Evolutionary conservation across 2,329 filamentous ascomycete species (phyloP).

Genomic region (Microcyclospora tardicrescens): DNA sequence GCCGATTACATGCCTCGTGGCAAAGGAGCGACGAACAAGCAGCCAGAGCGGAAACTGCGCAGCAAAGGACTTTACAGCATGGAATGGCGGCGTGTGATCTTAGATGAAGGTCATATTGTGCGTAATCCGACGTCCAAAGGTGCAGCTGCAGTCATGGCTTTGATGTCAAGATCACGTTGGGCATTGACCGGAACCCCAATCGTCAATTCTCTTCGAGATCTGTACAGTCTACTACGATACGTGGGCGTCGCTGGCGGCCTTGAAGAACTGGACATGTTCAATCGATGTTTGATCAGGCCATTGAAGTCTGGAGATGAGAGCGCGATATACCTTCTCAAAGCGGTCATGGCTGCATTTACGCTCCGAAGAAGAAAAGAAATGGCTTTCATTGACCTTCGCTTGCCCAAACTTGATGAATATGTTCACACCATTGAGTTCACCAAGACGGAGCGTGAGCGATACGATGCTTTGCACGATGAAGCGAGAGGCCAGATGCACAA

Average conservation of each 20-base stretch:
- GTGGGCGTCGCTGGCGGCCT: slow-evolving; percentile 63
- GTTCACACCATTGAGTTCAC: slow-evolving; percentile 63
- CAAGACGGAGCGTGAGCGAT: slow-evolving; percentile 61
- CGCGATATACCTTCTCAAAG: slow-evolving; percentile 51
- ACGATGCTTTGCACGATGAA: slow-evolving; percentile 61
- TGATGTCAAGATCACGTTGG: slow-evolving; percentile 65
- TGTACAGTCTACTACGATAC: slow-evolving; percentile 70
- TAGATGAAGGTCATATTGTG: slow-evolving; percentile 76
- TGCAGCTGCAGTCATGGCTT: slow-evolving; percentile 51
- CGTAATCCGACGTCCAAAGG: slow-evolving; percentile 64
- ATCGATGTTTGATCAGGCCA: slow-evolving; percentile 55
- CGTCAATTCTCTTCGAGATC: slow-evolving; percentile 46
- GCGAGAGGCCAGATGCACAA: slow-evolving; percentile 58
- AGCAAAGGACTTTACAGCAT: slow-evolving; percentile 46
- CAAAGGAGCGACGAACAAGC: slow-evolving; percentile 19
- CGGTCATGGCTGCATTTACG: slow-evolving; percentile 68
- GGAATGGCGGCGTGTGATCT: slow-evolving; percentile 64
- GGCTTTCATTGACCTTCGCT: slow-evolving; percentile 68
- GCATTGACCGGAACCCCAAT: slow-evolving; percentile 53
- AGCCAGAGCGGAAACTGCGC: slow-evolving; percentile 18
- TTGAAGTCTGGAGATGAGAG: slow-evolving; percentile 48
- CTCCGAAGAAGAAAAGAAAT: slow-evolving; percentile 77
- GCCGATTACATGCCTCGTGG: slow-evolving; percentile 48
- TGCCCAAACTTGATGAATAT: slow-evolving; percentile 66
- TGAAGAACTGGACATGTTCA: slow-evolving; percentile 61